phyloP scores from a whole-genome alignment of 257 asterid species.

The Apocynum venetum region DNA sequence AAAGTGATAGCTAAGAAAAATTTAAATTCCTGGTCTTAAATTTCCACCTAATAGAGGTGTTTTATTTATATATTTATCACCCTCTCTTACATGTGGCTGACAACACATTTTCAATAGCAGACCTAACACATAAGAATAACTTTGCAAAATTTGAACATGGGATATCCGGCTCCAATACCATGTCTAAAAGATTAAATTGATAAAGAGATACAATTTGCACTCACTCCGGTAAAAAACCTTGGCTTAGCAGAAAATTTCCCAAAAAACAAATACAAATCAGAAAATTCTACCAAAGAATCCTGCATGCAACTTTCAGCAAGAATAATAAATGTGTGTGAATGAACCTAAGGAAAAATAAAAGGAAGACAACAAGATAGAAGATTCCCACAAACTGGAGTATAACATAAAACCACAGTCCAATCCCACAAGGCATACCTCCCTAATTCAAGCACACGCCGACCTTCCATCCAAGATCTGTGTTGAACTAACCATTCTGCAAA shows the following conservation, averaged over 20 bases:
- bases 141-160: too few relatives aligned
- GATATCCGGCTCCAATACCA: too few relatives aligned
- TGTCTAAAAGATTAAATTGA: too few relatives aligned
- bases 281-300: not conserved
- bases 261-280: too few relatives aligned
- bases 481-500: conserved; percentile 82
- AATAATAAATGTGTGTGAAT: not conserved
- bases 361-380: not conserved
- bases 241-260: not conserved
- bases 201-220: not conserved
- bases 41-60: too few relatives aligned
- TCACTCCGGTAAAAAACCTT: not conserved
- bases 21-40: not conserved
- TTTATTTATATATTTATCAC: too few relatives aligned
- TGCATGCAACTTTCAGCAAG: not conserved
- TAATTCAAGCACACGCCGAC: conserved; percentile 63
- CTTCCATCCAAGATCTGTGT: conserved; percentile 52
- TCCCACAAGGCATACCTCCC: conserved; percentile 56
- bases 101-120: too few relatives aligned
- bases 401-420: conserved; percentile 8
- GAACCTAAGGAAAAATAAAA: not conserved
- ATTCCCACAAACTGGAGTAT: not conserved
- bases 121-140: too few relatives aligned
- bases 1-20: not conserved
- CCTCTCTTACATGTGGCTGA: too few relatives aligned